Evolutionary conservation across 2,329 filamentous ascomycete genomes (phyloP), one percentile per base, ranked within the genome.

Genomic region (Macrophomina pseudophaseolina): DNA sequence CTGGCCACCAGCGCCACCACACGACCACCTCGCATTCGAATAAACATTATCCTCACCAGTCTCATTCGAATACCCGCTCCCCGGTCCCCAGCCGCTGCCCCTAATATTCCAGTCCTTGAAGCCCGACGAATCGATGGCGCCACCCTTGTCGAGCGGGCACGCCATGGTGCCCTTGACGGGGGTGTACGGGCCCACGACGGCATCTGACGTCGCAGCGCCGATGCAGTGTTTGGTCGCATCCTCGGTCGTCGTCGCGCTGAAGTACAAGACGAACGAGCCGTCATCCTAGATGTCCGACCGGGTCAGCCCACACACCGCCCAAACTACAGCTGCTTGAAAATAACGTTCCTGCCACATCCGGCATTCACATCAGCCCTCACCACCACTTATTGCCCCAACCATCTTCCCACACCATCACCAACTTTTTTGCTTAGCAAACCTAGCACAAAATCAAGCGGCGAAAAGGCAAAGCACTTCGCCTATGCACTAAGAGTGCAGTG

Each of bases 101-200:
- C 56, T 62, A 14, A 46, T 60, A n/a, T 54, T 28, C 65, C 65
- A 66, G 38, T 66, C 56, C 28, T 66, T 66, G 75, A 89, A 90
- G 2, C 85, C 87, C 0, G 85, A 80, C 0, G 88, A 79, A 71
- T 91, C 89, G 70, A 91, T 90, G 18, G 87, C 84, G 35, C 88
- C 88, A 18, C 88, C 88, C 12, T 53, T 46, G 12, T 40, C 42
- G 3, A 68, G 46, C 62, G 80, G 72, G 69, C 88, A 90, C 14
- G 82, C 82, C 40, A 88, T 79, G 0, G 86, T 84, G 5, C 75
- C 71, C 2, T 77, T 71, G 9, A 79, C 75, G 7, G 87, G 81
- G 16, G 72, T 75, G 71, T 87, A 90, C 0, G 87, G 87, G 0
- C 88, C 87, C 2, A 78, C 71, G 46, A 83, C 75, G n/a, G 72